phyloP scores from a whole-genome alignment of 2,329 filamentous ascomycete genomes.

The Monilinia polystroma region DNA sequence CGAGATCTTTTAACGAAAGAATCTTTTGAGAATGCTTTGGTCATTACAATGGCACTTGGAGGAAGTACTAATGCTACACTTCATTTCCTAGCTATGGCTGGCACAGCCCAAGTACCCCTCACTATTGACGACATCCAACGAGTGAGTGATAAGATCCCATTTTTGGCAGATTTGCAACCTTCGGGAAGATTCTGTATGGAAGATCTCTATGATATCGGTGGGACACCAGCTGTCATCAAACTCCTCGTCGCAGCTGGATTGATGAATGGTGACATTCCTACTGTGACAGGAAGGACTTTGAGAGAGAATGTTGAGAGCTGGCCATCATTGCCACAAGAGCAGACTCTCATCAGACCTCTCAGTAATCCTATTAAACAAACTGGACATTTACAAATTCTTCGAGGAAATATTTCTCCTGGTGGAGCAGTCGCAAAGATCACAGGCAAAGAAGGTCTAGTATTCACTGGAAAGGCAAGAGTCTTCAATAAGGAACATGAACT shows the following conservation, averaged over 20 bases:
- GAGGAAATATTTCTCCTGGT: slow-evolving; percentile 82
- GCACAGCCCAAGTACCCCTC: slow-evolving; percentile 60
- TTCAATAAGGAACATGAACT: slow-evolving; percentile 85
- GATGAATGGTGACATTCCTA: slow-evolving; percentile 74
- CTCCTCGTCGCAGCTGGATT: slow-evolving; percentile 73
- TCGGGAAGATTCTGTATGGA: slow-evolving; percentile 84
- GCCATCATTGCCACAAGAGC: slow-evolving; percentile 73
- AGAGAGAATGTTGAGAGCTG: slow-evolving; percentile 76
- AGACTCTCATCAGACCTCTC: slow-evolving; percentile 79
- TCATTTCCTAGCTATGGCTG: slow-evolving; percentile 71
- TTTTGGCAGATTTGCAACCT: slow-evolving; percentile 71
- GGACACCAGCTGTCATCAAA: slow-evolving; percentile 83
- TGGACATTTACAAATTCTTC: slow-evolving; percentile 85
- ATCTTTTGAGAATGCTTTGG: slow-evolving; percentile 69
- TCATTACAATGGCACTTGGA: slow-evolving; percentile 72
- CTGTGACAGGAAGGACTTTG: slow-evolving; percentile 80
- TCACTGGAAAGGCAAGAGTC: slow-evolving; percentile 76
- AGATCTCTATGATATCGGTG: slow-evolving; percentile 82
- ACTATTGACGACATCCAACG: slow-evolving; percentile 56
- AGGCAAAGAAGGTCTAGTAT: slow-evolving; percentile 84
- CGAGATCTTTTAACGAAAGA: slow-evolving; percentile 66
- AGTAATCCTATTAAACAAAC: slow-evolving; percentile 74
- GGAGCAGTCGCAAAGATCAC: slow-evolving; percentile 96
- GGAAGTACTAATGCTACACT: slow-evolving; percentile 71
- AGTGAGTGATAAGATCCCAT: slow-evolving; percentile 68